A percentile compares a stretch with the other conserved stretches of the same genome.
phyloP scores from a whole-genome alignment of 2,329 filamentous ascomycete species.

The Colletotrichum eremochloae region DNA sequence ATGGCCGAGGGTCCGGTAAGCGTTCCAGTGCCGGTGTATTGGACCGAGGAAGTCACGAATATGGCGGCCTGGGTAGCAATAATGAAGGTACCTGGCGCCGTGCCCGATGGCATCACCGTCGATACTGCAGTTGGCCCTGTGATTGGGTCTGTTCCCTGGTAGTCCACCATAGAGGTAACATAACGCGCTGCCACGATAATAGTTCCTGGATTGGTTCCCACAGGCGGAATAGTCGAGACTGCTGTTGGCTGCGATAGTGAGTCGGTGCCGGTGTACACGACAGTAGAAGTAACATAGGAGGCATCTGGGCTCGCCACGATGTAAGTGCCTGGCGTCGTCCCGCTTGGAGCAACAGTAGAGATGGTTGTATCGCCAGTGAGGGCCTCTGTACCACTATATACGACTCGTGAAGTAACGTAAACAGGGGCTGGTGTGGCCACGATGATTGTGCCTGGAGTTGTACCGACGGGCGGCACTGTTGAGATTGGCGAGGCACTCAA shows the following conservation, averaged over 20 bases:
- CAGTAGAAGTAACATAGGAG: slow-evolving; percentile 6
- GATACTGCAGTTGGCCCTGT: slow-evolving; percentile 24
- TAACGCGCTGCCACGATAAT: slow-evolving; percentile 31
- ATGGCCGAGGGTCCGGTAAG: slow-evolving; percentile 22
- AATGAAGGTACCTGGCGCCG: slow-evolving; percentile 32
- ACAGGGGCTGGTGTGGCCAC: slow-evolving; percentile 24
- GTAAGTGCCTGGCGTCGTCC: slow-evolving; percentile 31
- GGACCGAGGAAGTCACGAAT: slow-evolving; percentile 31
- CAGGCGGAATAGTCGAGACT: slow-evolving; percentile 15
- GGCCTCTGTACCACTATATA: slow-evolving; percentile 11
- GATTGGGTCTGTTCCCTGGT: slow-evolving; percentile 20
- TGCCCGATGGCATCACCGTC: slow-evolving; percentile 29
- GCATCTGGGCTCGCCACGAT: slow-evolving; percentile 25
- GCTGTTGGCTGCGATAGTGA: slow-evolving; percentile 2
- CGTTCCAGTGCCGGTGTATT: slow-evolving; percentile 13
- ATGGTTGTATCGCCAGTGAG: slow-evolving; percentile 26
- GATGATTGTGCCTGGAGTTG: slow-evolving; percentile 26
- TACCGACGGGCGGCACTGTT: slow-evolving; percentile 29
- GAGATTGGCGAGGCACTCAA: slow-evolving; percentile 22
- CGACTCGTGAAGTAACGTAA: slow-evolving; percentile 15
- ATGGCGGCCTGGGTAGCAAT: slow-evolving; percentile 21
- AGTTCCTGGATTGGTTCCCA: slow-evolving; percentile 23
- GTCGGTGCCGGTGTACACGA: slow-evolving; percentile 15
- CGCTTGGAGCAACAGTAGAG: slow-evolving; percentile 18
- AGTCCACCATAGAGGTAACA: slow-evolving; percentile 22